Evolutionary conservation across 163 green algal species (phyloP).

Genomic region (Botryococcus braunii): DNA sequence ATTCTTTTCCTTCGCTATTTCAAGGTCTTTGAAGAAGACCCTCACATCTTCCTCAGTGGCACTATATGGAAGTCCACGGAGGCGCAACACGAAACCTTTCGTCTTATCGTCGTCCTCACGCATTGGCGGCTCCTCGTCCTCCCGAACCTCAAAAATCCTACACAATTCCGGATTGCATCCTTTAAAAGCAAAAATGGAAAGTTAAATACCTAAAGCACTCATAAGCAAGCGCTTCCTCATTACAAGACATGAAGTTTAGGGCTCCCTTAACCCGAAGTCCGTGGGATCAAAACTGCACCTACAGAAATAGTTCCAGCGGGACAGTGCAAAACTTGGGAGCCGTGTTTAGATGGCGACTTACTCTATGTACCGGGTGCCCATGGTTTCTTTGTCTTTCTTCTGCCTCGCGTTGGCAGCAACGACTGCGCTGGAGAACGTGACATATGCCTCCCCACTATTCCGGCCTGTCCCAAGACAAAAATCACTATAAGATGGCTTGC

Average conservation of each 20-base stretch:
- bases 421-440: constrained; percentile 36
- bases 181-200: not conserved
- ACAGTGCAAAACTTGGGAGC: not conserved
- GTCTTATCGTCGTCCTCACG: not conserved
- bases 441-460: constrained; percentile 75
- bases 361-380: constrained; percentile 75
- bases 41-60: constrained; percentile 47
- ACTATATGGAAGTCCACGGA: constrained; percentile 57
- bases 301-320: not conserved
- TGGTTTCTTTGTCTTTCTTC: constrained; percentile 45
- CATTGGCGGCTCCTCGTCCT: constrained; percentile 33
- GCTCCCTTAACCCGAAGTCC: not conserved
- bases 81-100: constrained; percentile 34
- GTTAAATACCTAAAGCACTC: not conserved
- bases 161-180: not conserved
- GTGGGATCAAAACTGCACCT: not conserved
- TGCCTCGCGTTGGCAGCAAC: constrained; percentile 32
- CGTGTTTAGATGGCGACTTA: constrained; percentile 19
- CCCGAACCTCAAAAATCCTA: constrained; percentile 50
- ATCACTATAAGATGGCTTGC: too few species aligned
- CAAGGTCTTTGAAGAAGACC: constrained; percentile 54
- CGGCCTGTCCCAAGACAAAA: too few species aligned
- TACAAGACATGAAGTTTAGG: not conserved
- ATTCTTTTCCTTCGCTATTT: constrained; percentile 42
- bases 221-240: not conserved